Evolutionary conservation across 805 yeast genomes (phyloP).

Genomic region (Kazachstania bromeliacearum): DNA sequence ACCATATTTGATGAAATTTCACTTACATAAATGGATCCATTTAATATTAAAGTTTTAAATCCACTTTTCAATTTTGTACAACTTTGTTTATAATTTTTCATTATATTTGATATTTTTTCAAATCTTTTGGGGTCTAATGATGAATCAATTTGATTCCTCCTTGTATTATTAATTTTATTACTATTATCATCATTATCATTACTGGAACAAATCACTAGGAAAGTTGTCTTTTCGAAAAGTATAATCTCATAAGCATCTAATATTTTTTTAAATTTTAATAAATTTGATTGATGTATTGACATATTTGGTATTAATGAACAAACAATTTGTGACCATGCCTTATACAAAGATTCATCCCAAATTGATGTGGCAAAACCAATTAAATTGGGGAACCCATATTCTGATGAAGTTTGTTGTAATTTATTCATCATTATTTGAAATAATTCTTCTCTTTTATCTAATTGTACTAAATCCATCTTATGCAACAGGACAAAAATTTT

Average conservation of each 20-base stretch:
- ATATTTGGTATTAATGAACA: slow-evolving; percentile 93
- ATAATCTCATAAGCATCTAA: slow-evolving; percentile 84
- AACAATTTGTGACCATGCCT: slow-evolving; percentile 95
- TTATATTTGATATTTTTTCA: slow-evolving; percentile 87
- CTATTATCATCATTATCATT: slow-evolving; percentile 14
- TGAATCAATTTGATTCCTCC: too few species aligned
- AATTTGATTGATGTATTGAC: slow-evolving; percentile 63
- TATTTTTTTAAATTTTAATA: slow-evolving; percentile 61
- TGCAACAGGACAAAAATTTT: slow-evolving; percentile 86
- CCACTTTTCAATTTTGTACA: slow-evolving; percentile 80
- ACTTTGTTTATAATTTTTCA: slow-evolving; percentile 89
- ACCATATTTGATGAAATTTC: slow-evolving; percentile 52
- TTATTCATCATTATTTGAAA: slow-evolving; percentile 79
- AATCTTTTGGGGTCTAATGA: slow-evolving; percentile 80
- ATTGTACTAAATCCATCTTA: slow-evolving; percentile 91
- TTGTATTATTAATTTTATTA: slow-evolving; percentile 7
- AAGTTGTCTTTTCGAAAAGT: slow-evolving; percentile 87
- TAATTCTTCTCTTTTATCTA: slow-evolving; percentile 74
- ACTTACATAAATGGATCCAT: slow-evolving; percentile 45
- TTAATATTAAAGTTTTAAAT: slow-evolving; percentile 64
- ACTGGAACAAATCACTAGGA: slow-evolving; percentile 45
- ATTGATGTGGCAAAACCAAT: slow-evolving; percentile 91
- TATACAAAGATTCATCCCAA: slow-evolving; percentile 93
- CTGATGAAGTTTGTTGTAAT: slow-evolving; percentile 63
- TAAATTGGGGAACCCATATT: slow-evolving; percentile 51